Percentiles rank a stretch among this genome's conserved stretches.
phyloP scores from a whole-genome alignment of 225 moss, liverwort and hornwort species.

The Bryum argenteum region DNA sequence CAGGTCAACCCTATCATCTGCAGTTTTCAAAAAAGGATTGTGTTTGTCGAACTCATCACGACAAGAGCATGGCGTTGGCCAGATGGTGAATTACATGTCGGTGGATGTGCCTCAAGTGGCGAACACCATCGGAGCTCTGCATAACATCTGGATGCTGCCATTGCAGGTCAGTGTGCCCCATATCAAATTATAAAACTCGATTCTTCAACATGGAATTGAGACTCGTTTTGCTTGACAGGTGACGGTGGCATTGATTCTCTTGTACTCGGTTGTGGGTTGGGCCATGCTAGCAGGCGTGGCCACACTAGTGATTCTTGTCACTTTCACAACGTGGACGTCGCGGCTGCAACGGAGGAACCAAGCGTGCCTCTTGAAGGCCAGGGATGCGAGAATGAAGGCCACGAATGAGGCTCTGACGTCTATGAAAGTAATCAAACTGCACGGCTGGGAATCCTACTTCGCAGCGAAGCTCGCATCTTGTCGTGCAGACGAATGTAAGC shows the following conservation, averaged over 20 bases:
- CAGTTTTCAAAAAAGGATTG: neutral
- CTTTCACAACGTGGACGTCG: constrained; percentile 2
- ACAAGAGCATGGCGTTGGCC: constrained; percentile 1
- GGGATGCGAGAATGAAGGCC: neutral
- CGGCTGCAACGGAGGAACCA: neutral
- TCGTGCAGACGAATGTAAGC: neutral
- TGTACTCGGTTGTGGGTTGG: neutral
- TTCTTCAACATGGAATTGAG: neutral
- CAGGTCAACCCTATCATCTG: neutral
- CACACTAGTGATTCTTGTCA: neutral
- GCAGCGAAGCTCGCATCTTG: neutral
- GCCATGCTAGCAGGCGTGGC: neutral
- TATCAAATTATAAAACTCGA: too few relatives aligned
- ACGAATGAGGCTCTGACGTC: neutral
- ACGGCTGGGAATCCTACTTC: neutral
- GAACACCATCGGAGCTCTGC: neutral
- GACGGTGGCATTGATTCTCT: neutral
- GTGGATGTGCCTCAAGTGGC: constrained; percentile 1
- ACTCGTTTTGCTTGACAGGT: neutral
- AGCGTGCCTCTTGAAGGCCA: neutral
- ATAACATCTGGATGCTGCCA: constrained; percentile 13
- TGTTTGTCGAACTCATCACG: neutral
- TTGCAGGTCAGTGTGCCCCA: neutral
- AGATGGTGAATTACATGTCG: constrained; percentile 6
- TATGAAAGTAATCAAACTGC: constrained; percentile 10